Evolutionary conservation across 257 asterid species (phyloP).

Genomic region (Phtheirospermum japonicum): DNA sequence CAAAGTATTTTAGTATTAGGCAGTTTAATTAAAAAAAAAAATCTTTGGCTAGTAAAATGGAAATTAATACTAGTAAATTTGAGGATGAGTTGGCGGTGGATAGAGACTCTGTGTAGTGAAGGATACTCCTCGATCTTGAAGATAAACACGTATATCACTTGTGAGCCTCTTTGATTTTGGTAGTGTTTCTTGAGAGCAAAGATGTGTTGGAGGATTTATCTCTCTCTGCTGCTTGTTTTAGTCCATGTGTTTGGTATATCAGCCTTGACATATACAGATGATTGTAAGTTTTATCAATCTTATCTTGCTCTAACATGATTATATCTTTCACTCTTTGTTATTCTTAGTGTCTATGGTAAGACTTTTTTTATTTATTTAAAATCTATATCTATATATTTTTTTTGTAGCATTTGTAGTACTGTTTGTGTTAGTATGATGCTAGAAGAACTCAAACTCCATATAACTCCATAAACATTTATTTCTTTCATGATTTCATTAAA

Average conservation of each 20-base stretch:
- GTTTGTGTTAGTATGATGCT: no score
- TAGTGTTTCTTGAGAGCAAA: conserved; percentile 4
- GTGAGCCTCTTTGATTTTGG: not conserved
- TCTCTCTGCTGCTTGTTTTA: conserved; percentile 39
- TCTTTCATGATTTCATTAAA: no score
- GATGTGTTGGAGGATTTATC: conserved; percentile 38
- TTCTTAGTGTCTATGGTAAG: conserved; percentile 1
- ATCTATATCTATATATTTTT: no score
- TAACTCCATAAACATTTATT: no score
- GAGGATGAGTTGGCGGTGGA: not conserved
- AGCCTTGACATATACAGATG: conserved; percentile 49
- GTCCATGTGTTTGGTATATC: conserved; percentile 39
- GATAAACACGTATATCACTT: not conserved
- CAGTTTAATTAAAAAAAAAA: not conserved
- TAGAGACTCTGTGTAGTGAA: not conserved
- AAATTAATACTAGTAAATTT: not conserved
- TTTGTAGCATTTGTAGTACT: no score
- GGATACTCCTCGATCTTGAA: not conserved
- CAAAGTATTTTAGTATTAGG: not conserved
- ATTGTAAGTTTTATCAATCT: conserved; percentile 45
- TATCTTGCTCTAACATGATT: not conserved
- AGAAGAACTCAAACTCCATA: no score
- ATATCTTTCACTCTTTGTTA: not conserved
- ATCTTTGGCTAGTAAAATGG: not conserved
- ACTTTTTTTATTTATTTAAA: not conserved